Evolutionary conservation across 306 rosid species (phyloP).

Genomic region (Vicia sativa): DNA sequence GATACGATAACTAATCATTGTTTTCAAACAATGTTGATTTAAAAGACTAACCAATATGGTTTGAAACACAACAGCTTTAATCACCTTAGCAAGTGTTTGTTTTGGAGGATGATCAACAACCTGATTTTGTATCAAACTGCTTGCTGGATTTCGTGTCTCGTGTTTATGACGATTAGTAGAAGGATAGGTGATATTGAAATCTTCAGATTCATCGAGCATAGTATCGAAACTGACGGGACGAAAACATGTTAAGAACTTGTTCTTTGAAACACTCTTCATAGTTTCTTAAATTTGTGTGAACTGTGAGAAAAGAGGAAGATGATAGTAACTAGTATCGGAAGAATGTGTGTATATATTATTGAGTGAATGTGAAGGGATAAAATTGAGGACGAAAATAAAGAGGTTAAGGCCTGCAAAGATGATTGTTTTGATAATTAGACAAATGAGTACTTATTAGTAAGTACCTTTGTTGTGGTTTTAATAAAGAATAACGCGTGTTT

Average conservation of each 20-base stretch:
- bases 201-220: slow-evolving; percentile 39
- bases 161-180: slow-evolving; percentile 24
- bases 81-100: slow-evolving; percentile 44
- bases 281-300: neutral
- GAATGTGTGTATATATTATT: neutral
- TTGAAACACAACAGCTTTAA: slow-evolving; percentile 56
- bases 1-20: neutral
- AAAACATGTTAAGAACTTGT: slow-evolving; percentile 69
- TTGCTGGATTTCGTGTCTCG: neutral
- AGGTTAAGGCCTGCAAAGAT: slow-evolving; percentile 37
- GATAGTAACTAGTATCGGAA: neutral
- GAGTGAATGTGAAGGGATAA: slow-evolving; percentile 18
- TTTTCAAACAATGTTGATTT: neutral
- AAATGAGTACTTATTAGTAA: slow-evolving; percentile 1
- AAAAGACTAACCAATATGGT: slow-evolving; percentile 52
- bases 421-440: slow-evolving; percentile 17
- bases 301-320: neutral
- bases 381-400: slow-evolving; percentile 23
- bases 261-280: slow-evolving; percentile 63
- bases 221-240: slow-evolving; percentile 63
- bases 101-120: slow-evolving; percentile 38
- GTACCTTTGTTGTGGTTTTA: neutral
- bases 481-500: neutral
- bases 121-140: neutral
- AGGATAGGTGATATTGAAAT: neutral